These are phyloP conservation scores for Clonostachys sp. DNA, from an alignment of 2,329 filamentous ascomycete genomes.

Conservation along the genomic window DNA sequence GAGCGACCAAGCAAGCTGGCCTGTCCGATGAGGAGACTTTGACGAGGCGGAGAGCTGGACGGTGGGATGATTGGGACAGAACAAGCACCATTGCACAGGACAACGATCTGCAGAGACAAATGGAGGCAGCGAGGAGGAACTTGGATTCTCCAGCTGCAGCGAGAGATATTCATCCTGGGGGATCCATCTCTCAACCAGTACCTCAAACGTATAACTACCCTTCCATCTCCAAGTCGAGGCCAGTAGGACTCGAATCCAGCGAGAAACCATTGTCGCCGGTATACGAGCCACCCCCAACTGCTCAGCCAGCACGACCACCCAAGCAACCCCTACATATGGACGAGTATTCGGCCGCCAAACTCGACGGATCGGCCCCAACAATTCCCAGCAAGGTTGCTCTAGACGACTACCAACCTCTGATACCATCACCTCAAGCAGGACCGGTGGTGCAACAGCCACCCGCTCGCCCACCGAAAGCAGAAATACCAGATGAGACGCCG, in stretches of 20 bases:
- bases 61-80: slow-evolving; percentile 35
- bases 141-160: slow-evolving; percentile 30
- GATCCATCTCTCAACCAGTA: neutral
- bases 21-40: slow-evolving; percentile 53
- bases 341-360: slow-evolving; percentile 6
- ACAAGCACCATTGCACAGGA: slow-evolving; percentile 15
- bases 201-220: slow-evolving; percentile 47
- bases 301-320: slow-evolving; percentile 26
- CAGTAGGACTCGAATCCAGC: slow-evolving; percentile 35
- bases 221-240: slow-evolving; percentile 45
- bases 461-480: slow-evolving; percentile 20
- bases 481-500: slow-evolving; percentile 10
- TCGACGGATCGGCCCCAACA: slow-evolving; percentile 8
- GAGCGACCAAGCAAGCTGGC: slow-evolving; percentile 51
- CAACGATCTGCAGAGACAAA: slow-evolving; percentile 41
- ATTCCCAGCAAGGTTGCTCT: slow-evolving; percentile 21
- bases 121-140: slow-evolving; percentile 45
- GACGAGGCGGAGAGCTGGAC: slow-evolving; percentile 39
- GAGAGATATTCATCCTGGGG: neutral
- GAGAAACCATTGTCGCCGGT: slow-evolving; percentile 5
- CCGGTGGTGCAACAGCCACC: slow-evolving; percentile 4
- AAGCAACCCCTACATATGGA: slow-evolving; percentile 13
- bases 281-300: slow-evolving; percentile 3
- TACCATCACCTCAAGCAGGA: neutral
- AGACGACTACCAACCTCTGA: slow-evolving; percentile 9